Evolutionary conservation across 805 yeast genomes (phyloP).

Genomic region (Priceomyces carsonii): DNA sequence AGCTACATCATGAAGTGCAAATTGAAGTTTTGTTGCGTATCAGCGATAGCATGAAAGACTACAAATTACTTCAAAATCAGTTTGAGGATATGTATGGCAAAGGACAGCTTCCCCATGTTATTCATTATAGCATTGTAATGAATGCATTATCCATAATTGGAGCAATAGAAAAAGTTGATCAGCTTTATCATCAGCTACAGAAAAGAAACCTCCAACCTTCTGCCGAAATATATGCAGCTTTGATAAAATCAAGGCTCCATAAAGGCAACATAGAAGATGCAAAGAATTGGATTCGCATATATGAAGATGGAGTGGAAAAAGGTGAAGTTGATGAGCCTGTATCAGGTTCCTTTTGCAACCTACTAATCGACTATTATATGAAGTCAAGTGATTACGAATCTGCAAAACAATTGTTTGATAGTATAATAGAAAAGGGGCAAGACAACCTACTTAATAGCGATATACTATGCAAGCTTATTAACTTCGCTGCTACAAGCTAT

Average conservation of each 20-base stretch:
- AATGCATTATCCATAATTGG: conserved; percentile 54
- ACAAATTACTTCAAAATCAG: conserved; percentile 55
- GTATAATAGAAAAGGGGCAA: conserved; percentile 19
- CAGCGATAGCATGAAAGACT: conserved; percentile 46
- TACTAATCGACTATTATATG: conserved; percentile 28
- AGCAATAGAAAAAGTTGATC: conserved; percentile 48
- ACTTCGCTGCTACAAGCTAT: conserved; percentile 20
- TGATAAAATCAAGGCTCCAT: conserved; percentile 43
- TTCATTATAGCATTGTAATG: conserved; percentile 64
- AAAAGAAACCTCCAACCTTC: conserved; percentile 50
- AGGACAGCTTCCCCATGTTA: conserved; percentile 52
- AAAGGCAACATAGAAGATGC: conserved; percentile 36
- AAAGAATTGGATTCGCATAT: conserved; percentile 22
- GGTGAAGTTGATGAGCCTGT: conserved; percentile 15
- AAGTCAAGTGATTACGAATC: conserved; percentile 23
- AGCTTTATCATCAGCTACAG: conserved; percentile 48
- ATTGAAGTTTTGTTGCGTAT: conserved; percentile 49
- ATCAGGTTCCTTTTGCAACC: conserved; percentile 24
- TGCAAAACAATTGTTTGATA: conserved; percentile 28
- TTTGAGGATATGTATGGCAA: conserved; percentile 58
- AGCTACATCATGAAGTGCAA: conserved; percentile 48
- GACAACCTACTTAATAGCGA: conserved; percentile 13
- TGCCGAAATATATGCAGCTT: conserved; percentile 41
- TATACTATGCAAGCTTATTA: conserved; percentile 18
- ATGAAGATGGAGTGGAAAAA: conserved; percentile 17